Evolutionary conservation across 2,329 filamentous ascomycete species (phyloP), one percentile per base, ranked within the genome.

Genomic region (Endocalyx cinctus): DNA sequence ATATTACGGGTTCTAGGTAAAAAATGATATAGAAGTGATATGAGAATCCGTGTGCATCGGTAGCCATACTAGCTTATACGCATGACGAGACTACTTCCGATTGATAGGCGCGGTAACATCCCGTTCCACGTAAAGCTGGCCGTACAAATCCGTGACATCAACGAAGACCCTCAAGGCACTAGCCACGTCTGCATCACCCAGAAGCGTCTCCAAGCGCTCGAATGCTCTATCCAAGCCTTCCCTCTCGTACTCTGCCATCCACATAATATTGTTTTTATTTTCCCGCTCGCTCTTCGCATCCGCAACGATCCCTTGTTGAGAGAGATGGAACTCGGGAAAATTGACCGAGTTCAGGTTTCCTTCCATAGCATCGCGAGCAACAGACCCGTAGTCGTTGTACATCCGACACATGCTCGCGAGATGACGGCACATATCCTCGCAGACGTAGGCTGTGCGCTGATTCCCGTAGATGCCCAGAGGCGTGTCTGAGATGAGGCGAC

Each of bases 41-140:
- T n/a, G n/a, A n/a, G n/a, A n/a, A n/a, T n/a, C n/a, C n/a, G n/a
- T n/a, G n/a, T n/a, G n/a, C n/a, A n/a, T n/a, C n/a, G n/a, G n/a
- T n/a, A n/a, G n/a, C n/a, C n/a, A n/a, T n/a, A n/a, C n/a, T n/a
- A n/a, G n/a, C n/a, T n/a, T n/a, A n/a, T n/a, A n/a, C n/a, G n/a
- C n/a, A n/a, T n/a, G n/a, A n/a, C n/a, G n/a, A n/a, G n/a, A n/a
- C n/a, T n/a, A n/a, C n/a, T n/a, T n/a, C n/a, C n/a, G n/a, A n/a
- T n/a, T n/a, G n/a, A n/a, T n/a, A n/a, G n/a, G n/a, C n/a, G n/a
- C n/a, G n/a, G n/a, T n/a, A n/a, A n/a, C n/a, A n/a, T n/a, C n/a
- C n/a, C n/a, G n/a, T n/a, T n/a, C n/a, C n/a, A 60, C 49, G 36
- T 60, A 61, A 12, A 62, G 58, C 37, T 61, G 53, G 12, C 57